Evolutionary conservation across 352 stramenopile genomes (phyloP).

Genomic region (Pythium pyrilobum): DNA sequence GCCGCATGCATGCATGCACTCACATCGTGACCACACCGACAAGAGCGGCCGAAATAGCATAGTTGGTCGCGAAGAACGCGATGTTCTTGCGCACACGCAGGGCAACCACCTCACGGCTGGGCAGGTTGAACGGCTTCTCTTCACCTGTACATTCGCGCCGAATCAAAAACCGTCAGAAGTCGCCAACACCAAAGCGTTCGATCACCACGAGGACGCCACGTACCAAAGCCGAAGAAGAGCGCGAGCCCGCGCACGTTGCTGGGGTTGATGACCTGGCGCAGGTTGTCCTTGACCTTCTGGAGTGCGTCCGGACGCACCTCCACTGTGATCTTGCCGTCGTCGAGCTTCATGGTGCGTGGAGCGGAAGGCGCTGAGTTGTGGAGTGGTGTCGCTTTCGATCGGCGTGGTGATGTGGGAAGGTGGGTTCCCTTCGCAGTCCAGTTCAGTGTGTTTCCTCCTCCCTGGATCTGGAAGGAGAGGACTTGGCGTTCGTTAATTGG

Average conservation of each 20-base stretch:
- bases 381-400: neutral
- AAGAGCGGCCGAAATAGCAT: slow-evolving; percentile 66
- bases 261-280: slow-evolving; percentile 61
- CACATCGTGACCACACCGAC: slow-evolving; percentile 84
- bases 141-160: slow-evolving; percentile 31
- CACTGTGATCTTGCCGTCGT: slow-evolving; percentile 66
- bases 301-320: slow-evolving; percentile 60
- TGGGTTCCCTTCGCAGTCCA: neutral
- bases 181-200: neutral
- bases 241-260: slow-evolving; percentile 75
- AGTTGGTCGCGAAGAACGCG: slow-evolving; percentile 83
- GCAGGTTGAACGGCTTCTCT: slow-evolving; percentile 84
- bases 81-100: slow-evolving; percentile 72
- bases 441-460: no score
- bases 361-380: neutral
- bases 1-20: slow-evolving; percentile 2
- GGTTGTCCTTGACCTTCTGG: slow-evolving; percentile 58
- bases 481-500: slow-evolving; percentile 15
- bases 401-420: neutral
- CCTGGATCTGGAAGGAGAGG: slow-evolving; percentile 10
- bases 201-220: neutral
- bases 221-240: slow-evolving; percentile 78
- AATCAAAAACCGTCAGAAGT: neutral
- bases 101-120: slow-evolving; percentile 51
- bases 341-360: slow-evolving; percentile 37